Percentiles rank a stretch among this genome's conserved stretches.
These are phyloP conservation scores for Teunomyces kruisii DNA, from an alignment of 805 yeast species.

Conservation along the genomic window DNA sequence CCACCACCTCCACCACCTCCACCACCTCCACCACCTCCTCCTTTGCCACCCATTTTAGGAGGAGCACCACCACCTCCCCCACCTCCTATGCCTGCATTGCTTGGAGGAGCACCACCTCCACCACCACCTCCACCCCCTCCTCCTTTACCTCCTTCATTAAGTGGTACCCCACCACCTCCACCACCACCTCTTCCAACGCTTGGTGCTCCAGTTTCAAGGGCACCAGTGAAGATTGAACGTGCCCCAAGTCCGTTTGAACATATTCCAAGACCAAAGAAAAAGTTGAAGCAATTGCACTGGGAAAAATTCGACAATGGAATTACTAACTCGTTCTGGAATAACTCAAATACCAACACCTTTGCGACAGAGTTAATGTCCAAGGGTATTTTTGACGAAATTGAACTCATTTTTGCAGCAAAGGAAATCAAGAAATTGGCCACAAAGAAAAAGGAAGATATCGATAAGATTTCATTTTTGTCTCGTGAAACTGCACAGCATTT, in stretches of 20 bases:
- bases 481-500: conserved; percentile 77
- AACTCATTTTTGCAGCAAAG: conserved; percentile 57
- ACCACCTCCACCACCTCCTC: conserved; percentile 9
- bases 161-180: conserved; percentile 11
- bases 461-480: conserved; percentile 56
- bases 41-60: conserved; percentile 4
- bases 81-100: conserved; percentile 16
- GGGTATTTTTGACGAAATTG: conserved; percentile 69
- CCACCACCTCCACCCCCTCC: conserved; percentile 30
- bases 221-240: conserved; percentile 11
- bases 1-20: conserved; percentile 6
- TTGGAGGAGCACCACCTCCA: conserved; percentile 20
- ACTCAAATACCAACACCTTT: conserved; percentile 40
- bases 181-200: conserved; percentile 25
- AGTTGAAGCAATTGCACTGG: conserved; percentile 81
- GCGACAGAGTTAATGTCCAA: conserved; percentile 50
- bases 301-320: conserved; percentile 57
- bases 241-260: conserved; percentile 36
- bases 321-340: conserved; percentile 65
- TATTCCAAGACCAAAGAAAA: conserved; percentile 57
- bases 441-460: conserved; percentile 41
- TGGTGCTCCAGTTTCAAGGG: conserved; percentile 23
- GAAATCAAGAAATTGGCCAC: conserved; percentile 47
- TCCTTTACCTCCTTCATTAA: conserved; percentile 13
- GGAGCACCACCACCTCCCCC: conserved; percentile 16